Conservation (phyloP, 139 green algal species). For the Pleodorina starrii region DNA sequence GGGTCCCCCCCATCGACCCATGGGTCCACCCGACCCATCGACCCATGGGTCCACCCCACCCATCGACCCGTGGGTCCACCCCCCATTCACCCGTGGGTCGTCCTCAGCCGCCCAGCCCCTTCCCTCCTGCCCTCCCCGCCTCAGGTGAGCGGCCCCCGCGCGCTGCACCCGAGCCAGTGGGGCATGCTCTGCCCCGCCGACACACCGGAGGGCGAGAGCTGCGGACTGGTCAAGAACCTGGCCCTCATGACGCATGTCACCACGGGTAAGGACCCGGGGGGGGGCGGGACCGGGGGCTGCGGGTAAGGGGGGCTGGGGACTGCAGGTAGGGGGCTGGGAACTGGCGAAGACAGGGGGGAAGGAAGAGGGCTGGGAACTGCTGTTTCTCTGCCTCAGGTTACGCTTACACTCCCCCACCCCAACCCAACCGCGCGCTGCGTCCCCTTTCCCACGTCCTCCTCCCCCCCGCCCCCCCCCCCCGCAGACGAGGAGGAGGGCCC, state of each 20-base stretch:
- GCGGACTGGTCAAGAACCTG: slow-evolving; percentile 99
- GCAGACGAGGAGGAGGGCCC: slow-evolving; percentile 70
- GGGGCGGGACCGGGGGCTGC: slow-evolving; percentile 60
- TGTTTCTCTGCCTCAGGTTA: no score
- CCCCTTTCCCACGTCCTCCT: neutral
- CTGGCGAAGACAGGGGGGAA: no score
- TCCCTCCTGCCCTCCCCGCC: no score
- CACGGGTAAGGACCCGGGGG: no score
- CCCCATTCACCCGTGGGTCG: no score
- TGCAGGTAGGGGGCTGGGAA: no score
- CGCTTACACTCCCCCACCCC: neutral
- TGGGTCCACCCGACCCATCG: neutral
- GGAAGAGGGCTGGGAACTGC: no score
- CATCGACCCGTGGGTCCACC: no score
- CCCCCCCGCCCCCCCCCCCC: no score
- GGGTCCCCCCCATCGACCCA: no score
- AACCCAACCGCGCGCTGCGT: neutral
- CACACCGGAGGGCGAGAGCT: slow-evolving; percentile 97
- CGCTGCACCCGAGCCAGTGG: slow-evolving; percentile 97
- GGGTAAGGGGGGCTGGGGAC: neutral
- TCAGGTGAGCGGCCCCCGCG: slow-evolving; percentile 85
- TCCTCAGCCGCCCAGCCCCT: no score
- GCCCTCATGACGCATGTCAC: slow-evolving; percentile 99
- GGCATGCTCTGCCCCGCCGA: slow-evolving; percentile 98
- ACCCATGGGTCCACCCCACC: neutral